A percentile compares a stretch with the other conserved stretches of the same genome.
phyloP scores from a whole-genome alignment of 2,329 filamentous ascomycete genomes.

The Pyrenochaeta sp. region DNA sequence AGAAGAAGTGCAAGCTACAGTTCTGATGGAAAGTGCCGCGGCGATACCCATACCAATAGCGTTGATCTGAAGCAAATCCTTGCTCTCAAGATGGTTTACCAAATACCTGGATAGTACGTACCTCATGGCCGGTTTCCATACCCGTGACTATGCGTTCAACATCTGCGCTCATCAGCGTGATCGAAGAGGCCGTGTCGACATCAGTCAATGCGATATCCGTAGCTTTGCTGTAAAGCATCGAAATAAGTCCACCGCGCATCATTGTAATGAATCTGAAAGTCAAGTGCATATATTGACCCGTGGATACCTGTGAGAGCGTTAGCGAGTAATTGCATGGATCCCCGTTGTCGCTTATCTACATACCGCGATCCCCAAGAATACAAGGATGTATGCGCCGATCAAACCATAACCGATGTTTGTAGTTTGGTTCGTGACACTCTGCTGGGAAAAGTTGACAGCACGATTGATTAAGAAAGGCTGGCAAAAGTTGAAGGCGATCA shows the following conservation, averaged over 20 bases:
- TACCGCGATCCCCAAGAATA: slow-evolving; percentile 45
- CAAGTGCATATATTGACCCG: slow-evolving; percentile 44
- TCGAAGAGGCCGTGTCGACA: slow-evolving; percentile 37
- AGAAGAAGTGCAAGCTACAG: too few relatives aligned
- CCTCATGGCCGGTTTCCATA: slow-evolving; percentile 45
- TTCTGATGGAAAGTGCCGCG: too few relatives aligned
- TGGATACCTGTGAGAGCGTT: slow-evolving; percentile 34
- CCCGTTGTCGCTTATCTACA: slow-evolving; percentile 8
- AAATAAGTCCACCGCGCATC: slow-evolving; percentile 46
- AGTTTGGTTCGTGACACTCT: slow-evolving; percentile 19
- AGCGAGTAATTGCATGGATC: slow-evolving; percentile 12
- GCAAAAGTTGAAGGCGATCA: slow-evolving; percentile 48
- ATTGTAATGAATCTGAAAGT: slow-evolving; percentile 46
- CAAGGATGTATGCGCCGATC: slow-evolving; percentile 43
- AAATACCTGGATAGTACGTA: too few relatives aligned
- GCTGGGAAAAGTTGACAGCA: slow-evolving; percentile 37
- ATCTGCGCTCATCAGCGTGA: slow-evolving; percentile 48
- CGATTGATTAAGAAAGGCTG: slow-evolving; percentile 47
- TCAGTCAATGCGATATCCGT: slow-evolving; percentile 36
- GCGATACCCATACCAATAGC: too few relatives aligned
- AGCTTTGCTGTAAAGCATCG: slow-evolving; percentile 46
- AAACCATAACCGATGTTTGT: slow-evolving; percentile 42
- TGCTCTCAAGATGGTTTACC: too few relatives aligned
- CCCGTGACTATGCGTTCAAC: slow-evolving; percentile 45
- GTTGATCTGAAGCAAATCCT: too few relatives aligned